These are phyloP conservation scores for Omphalotus guepiniiformis DNA, from an alignment of 768 basidiomycete genomes.

Conservation along the genomic window DNA sequence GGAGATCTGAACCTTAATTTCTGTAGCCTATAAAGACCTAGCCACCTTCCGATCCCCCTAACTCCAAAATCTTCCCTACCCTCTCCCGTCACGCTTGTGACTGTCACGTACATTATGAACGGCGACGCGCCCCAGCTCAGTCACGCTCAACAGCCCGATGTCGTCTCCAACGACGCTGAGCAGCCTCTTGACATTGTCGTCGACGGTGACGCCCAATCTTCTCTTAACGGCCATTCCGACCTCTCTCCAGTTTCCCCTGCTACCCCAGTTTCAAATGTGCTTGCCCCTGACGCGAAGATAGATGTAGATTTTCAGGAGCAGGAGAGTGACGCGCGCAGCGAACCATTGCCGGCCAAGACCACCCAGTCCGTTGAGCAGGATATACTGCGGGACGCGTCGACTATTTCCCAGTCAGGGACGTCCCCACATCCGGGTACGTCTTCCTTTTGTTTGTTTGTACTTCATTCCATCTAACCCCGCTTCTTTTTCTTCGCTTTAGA, in stretches of 20 bases:
- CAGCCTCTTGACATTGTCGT: conserved; percentile 19
- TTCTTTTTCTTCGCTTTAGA: conserved; percentile 27
- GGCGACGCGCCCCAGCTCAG: conserved; percentile 38
- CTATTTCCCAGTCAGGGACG: conserved; percentile 39
- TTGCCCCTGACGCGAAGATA: conserved; percentile 55
- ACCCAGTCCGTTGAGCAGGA: conserved; percentile 31
- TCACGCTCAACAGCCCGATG: too few relatives aligned
- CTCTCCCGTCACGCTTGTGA: conserved; percentile 61
- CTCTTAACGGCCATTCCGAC: conserved; percentile 27
- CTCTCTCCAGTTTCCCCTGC: conserved; percentile 45
- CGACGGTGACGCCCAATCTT: conserved; percentile 33
- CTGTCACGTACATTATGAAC: conserved; percentile 74
- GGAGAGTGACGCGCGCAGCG: conserved; percentile 66
- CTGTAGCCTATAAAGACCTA: too few relatives aligned
- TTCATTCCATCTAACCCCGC: too few relatives aligned
- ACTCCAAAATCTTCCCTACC: conserved; percentile 70
- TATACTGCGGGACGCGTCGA: conserved; percentile 35
- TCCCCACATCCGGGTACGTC: conserved; percentile 49
- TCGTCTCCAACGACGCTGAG: conserved; percentile 11
- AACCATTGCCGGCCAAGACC: conserved; percentile 48
- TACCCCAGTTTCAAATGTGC: conserved; percentile 52
- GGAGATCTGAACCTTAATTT: too few relatives aligned
- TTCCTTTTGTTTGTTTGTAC: conserved; percentile 17
- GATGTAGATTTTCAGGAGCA: conserved; percentile 57
- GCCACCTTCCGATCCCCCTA: conserved; percentile 63